These are phyloP conservation scores for Fusarium sp. DNA, from an alignment of 2,329 filamentous ascomycete genomes.

Conservation along the genomic window DNA sequence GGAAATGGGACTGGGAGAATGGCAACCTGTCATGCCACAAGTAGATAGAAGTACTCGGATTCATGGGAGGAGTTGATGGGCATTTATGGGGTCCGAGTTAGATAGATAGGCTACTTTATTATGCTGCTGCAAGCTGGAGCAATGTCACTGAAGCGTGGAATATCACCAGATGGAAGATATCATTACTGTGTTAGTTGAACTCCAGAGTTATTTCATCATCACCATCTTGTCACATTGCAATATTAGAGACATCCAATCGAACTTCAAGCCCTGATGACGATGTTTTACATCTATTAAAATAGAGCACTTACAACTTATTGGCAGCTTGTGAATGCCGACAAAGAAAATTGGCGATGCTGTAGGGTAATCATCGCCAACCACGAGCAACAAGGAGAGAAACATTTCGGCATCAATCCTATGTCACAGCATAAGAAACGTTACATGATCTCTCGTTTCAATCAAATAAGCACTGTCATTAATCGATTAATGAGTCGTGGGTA, in stretches of 20 bases:
- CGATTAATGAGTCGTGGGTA: neutral
- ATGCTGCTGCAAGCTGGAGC: constrained; percentile 2
- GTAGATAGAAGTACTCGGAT: constrained; percentile 33
- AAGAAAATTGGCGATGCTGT: neutral
- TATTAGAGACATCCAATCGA: neutral
- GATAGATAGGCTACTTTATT: constrained; percentile 36
- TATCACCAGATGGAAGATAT: neutral
- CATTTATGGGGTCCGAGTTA: constrained; percentile 33
- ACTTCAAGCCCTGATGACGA: neutral
- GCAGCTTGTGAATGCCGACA: no score
- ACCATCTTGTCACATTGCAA: no score
- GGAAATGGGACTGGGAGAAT: constrained; percentile 14
- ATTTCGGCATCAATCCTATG: neutral
- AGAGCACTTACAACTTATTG: neutral
- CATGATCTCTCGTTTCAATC: neutral
- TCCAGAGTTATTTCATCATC: no score
- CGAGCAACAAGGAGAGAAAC: no score
- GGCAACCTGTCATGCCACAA: constrained; percentile 23
- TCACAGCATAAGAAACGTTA: neutral
- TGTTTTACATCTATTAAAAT: neutral
- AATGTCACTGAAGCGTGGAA: neutral
- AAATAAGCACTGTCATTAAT: neutral
- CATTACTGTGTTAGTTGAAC: neutral
- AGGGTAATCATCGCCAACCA: neutral
- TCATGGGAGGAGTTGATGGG: constrained; percentile 23